Base-by-base conservation (phyloP, 306 rosid species). In the Malus fusca region DNA sequence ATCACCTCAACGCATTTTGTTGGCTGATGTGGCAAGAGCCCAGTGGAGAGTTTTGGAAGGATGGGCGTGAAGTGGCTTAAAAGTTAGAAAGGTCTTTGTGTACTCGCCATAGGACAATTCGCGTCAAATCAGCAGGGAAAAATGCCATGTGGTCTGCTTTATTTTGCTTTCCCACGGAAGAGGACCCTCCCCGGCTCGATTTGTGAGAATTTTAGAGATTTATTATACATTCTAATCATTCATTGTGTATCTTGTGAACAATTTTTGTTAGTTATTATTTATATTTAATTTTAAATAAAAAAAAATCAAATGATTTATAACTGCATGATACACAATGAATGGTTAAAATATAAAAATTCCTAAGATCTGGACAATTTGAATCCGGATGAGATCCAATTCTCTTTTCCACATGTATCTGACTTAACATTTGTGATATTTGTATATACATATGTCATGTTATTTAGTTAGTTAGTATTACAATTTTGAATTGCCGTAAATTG, bases 71-170 rank as follows among this genome's bases (percentile, higher is more conserved):
- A 65, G 46, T 65, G 69, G 69, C 48, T 65, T 65, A 15, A 33
- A 65, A 65, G 46, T 19, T 15, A 30, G 33, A 60, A 26, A 63
- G 31, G 68, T 63, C 8, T 22, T 21, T 58, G 78, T 74, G 11
- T 12, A 53, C 25, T 9, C 3, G 3, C 14, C 31, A 80, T 75
- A 22, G 10, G 55, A 48, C 21, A 48, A 48, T 84, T 83, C 22
- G 78, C 81, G 60, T 78, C 61, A 78, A 69, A 82, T 76, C 40
- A 12, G 44, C 60, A 78, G 11, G 53, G 68, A n/a, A 51, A 43
- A 66, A 55, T 69, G 82, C 73, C 81, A 83, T 75, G 63, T 83
- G 84, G 59, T 48, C 75, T 69, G 74, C 33, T 69, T 26, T 26
- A 35, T 58, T 6, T 22, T 21, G 23, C 13, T 21, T 56, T 2